Conservation (phyloP, 1,139 yeast species). For the Blastobotrys elegans region DNA sequence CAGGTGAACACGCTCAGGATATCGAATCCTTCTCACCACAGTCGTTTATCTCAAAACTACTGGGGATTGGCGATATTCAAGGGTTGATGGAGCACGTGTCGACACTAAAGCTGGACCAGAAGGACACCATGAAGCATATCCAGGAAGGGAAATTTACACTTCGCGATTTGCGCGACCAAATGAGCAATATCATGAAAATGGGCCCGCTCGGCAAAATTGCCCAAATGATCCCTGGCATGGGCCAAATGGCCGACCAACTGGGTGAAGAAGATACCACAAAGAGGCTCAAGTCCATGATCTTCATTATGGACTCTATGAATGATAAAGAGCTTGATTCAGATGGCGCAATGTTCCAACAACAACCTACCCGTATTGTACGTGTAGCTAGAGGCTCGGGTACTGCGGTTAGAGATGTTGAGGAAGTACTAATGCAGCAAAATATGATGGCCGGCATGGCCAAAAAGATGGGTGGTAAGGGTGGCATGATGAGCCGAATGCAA, state of each 20-base stretch:
- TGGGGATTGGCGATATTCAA: conserved; percentile 95
- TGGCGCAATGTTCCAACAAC: conserved; percentile 71
- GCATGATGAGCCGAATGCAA: conserved; percentile 39
- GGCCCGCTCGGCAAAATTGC: conserved; percentile 94
- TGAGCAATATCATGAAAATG: conserved; percentile 93
- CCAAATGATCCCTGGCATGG: conserved; percentile 87
- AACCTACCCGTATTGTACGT: conserved; percentile 82
- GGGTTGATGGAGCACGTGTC: conserved; percentile 92
- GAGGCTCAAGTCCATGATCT: conserved; percentile 82
- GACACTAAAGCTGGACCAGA: conserved; percentile 81
- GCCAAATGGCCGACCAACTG: conserved; percentile 76
- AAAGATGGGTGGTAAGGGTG: conserved; percentile 52
- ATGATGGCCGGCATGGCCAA: conserved; percentile 95
- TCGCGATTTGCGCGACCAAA: conserved; percentile 87
- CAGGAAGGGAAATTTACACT: conserved; percentile 94
- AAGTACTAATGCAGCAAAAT: conserved; percentile 84
- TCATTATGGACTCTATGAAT: conserved; percentile 95
- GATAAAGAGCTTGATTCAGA: conserved; percentile 86
- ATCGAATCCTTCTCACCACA: conserved; percentile 88
- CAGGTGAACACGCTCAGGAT: conserved; percentile 95
- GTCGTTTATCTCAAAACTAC: conserved; percentile 78
- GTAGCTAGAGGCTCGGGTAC: conserved; percentile 98
- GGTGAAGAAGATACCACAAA: conserved; percentile 80
- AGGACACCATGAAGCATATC: conserved; percentile 86
- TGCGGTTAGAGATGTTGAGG: conserved; percentile 86